phyloP scores from a whole-genome alignment of 345 rosid genomes.

The Eucalyptus polyanthemos region DNA sequence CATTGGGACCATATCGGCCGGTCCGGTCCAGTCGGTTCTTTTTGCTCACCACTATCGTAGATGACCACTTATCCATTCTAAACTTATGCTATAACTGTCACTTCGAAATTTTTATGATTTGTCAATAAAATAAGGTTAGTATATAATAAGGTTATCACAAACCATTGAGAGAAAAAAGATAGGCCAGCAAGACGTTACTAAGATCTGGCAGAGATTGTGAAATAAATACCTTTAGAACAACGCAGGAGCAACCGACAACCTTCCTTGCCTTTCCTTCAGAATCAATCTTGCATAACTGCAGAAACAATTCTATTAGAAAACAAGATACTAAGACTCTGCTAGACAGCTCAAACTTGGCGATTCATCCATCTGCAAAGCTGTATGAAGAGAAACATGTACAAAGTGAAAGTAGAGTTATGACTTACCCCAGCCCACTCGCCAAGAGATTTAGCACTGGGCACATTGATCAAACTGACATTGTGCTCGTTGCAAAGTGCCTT shows the following conservation, averaged over 20 bases:
- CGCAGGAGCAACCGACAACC: slow-evolving; percentile 81
- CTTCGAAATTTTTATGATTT: not conserved
- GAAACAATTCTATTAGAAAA: not conserved
- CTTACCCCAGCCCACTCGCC: slow-evolving; percentile 97
- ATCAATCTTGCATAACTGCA: slow-evolving; percentile 81
- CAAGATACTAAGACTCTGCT: not conserved
- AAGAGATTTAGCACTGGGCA: slow-evolving; percentile 78
- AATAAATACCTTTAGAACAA: slow-evolving; percentile 58
- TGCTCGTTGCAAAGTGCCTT: slow-evolving; percentile 78
- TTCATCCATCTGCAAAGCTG: not conserved
- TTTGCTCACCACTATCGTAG: not conserved
- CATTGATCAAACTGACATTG: slow-evolving; percentile 46
- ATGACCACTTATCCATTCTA: not conserved
- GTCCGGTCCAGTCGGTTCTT: too few species aligned
- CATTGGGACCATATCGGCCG: too few species aligned
- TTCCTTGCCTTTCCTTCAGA: slow-evolving; percentile 83
- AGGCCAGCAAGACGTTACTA: not conserved
- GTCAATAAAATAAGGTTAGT: not conserved
- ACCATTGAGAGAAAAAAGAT: not conserved
- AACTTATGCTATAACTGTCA: not conserved
- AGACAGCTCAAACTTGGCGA: not conserved
- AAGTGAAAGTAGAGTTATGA: not conserved
- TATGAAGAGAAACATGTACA: not conserved
- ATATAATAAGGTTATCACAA: not conserved
- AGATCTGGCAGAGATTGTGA: not conserved